Conservation (phyloP, 345 rosid genomes). For the Nephelium lappaceum region DNA sequence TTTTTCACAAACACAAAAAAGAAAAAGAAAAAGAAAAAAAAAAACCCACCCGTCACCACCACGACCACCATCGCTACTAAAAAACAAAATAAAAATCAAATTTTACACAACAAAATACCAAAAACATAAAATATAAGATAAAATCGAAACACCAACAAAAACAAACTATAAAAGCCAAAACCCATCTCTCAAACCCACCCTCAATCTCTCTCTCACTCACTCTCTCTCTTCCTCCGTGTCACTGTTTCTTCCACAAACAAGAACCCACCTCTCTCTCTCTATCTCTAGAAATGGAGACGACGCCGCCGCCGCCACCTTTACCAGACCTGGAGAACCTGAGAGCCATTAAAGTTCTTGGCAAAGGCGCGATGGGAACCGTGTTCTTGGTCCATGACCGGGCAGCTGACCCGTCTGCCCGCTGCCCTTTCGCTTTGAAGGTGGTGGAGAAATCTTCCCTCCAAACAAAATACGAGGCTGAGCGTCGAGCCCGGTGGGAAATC, state of each 20-base stretch:
- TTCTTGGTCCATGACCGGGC: slow-evolving; percentile 64
- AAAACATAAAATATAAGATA: neutral
- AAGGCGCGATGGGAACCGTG: slow-evolving; percentile 94
- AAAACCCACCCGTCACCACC: neutral
- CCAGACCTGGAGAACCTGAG: slow-evolving; percentile 51
- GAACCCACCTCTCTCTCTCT: slow-evolving; percentile 14
- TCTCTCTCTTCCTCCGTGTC: neutral
- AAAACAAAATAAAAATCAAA: neutral
- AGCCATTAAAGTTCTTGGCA: slow-evolving; percentile 74
- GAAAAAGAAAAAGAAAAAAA: neutral
- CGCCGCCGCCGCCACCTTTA: slow-evolving; percentile 24
- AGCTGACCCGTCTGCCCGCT: slow-evolving; percentile 48
- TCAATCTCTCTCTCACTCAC: no score
- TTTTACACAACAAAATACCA: neutral
- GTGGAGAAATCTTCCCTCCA: slow-evolving; percentile 59
- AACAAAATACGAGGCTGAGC: slow-evolving; percentile 56
- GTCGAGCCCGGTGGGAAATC: slow-evolving; percentile 91
- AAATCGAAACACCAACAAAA: neutral
- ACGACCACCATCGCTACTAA: neutral
- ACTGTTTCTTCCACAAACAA: neutral
- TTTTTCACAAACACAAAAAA: neutral
- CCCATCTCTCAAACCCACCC: slow-evolving; percentile 26
- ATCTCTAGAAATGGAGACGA: slow-evolving; percentile 26
- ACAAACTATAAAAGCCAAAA: slow-evolving; percentile 45
- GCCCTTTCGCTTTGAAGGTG: slow-evolving; percentile 79